These are phyloP conservation scores for Eleusine indica DNA, from an alignment of 176 grass and related monocot species.

Conservation along the genomic window DNA sequence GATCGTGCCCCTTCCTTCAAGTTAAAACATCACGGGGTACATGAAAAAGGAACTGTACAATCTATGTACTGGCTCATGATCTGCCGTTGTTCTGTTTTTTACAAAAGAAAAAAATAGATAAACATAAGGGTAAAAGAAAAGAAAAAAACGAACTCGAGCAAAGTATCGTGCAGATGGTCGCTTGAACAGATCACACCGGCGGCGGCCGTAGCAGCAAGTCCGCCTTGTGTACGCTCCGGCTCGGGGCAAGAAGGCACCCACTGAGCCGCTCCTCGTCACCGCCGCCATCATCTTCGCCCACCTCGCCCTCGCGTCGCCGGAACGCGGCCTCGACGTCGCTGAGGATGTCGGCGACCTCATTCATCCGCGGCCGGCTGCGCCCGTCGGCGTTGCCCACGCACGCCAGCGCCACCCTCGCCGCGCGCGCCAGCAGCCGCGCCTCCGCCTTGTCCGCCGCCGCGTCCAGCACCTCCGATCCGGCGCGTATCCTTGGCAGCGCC, in stretches of 20 bases:
- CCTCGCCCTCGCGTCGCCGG: neutral
- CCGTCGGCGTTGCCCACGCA: constrained; percentile 63
- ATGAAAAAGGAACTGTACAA: too few species aligned
- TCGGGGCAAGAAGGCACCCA: constrained; percentile 35
- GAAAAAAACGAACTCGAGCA: too few species aligned
- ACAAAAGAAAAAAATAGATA: too few species aligned
- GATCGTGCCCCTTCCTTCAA: too few species aligned
- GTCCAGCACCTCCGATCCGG: constrained; percentile 47
- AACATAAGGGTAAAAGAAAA: too few species aligned
- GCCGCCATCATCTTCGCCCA: neutral
- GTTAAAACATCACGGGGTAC: too few species aligned
- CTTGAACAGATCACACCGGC: too few species aligned
- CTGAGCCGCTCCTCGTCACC: constrained; percentile 18
- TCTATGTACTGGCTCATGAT: too few species aligned
- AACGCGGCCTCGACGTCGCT: constrained; percentile 59
- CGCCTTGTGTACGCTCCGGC: constrained; percentile 25
- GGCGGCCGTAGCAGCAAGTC: neutral
- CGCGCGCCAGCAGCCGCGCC: constrained; percentile 42
- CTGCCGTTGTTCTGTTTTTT: too few species aligned
- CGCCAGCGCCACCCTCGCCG: constrained; percentile 64
- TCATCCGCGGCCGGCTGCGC: constrained; percentile 49
- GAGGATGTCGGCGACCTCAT: constrained; percentile 67
- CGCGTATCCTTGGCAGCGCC: constrained; percentile 58
- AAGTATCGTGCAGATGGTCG: too few species aligned
- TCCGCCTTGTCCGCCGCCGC: constrained; percentile 47